Evolutionary conservation across 345 rosid genomes (phyloP).

Genomic region (Eucalyptus erythrocorys): DNA sequence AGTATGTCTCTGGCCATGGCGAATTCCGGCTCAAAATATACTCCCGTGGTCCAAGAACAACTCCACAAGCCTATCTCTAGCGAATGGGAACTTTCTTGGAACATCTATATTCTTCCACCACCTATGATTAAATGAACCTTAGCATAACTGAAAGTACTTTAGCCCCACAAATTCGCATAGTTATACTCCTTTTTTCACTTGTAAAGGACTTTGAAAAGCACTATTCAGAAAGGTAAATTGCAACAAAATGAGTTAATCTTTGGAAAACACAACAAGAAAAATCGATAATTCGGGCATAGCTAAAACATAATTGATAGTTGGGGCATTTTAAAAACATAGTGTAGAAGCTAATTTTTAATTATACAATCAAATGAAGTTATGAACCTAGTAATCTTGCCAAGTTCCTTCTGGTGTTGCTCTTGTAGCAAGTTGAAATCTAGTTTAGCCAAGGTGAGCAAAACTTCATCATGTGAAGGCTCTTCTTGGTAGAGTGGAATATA

Average conservation of each 20-base stretch:
- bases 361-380: neutral
- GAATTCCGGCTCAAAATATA: no score
- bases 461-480: neutral
- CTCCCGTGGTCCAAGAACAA: no score
- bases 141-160: no score
- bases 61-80: no score
- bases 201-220: neutral
- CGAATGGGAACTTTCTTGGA: no score
- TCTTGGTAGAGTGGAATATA: neutral
- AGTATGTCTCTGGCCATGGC: neutral
- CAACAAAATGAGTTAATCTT: neutral
- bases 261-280: neutral
- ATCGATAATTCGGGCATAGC: neutral
- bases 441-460: neutral
- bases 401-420: neutral
- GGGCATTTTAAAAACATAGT: neutral
- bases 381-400: neutral
- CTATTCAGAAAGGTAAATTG: neutral
- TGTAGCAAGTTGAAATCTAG: neutral
- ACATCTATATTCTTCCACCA: no score
- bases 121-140: no score
- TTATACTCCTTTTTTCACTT: no score
- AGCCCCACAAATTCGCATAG: no score
- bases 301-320: no score
- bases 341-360: neutral